Conservation (phyloP, 2,329 filamentous ascomycete genomes). For the Aspergillus sp. region DNA sequence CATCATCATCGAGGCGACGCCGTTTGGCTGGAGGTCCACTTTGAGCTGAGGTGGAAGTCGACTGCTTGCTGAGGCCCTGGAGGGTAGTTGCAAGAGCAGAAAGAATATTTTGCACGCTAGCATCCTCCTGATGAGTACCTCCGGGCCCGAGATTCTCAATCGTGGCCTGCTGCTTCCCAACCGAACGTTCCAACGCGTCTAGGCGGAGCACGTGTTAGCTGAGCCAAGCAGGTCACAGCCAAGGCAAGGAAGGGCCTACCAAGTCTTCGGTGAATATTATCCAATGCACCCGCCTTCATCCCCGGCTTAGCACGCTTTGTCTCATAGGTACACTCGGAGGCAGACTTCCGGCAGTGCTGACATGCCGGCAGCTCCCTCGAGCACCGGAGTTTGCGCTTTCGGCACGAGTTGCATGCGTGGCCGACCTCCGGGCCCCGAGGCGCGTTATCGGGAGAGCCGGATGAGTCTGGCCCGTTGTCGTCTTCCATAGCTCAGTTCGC, state of each 20-base stretch:
- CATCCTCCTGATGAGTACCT: neutral
- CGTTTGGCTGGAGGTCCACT: slow-evolving; percentile 16
- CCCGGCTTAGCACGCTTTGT: slow-evolving; percentile 42
- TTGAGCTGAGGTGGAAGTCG: neutral
- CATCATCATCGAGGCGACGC: slow-evolving; percentile 11
- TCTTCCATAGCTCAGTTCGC: neutral
- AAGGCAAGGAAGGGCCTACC: slow-evolving; percentile 21
- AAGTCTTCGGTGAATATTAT: slow-evolving; percentile 39
- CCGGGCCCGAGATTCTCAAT: neutral
- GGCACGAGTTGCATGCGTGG: slow-evolving; percentile 39
- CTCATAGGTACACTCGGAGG: slow-evolving; percentile 36
- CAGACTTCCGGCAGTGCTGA: slow-evolving; percentile 32
- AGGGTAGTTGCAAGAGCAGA: slow-evolving; percentile 6
- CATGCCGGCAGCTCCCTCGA: slow-evolving; percentile 41
- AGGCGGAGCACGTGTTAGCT: neutral
- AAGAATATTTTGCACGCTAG: neutral
- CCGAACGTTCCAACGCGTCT: slow-evolving; percentile 18
- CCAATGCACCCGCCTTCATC: slow-evolving; percentile 44
- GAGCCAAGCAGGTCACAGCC: neutral
- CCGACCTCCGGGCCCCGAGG: neutral
- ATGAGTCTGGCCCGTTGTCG: neutral
- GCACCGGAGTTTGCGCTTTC: slow-evolving; percentile 41
- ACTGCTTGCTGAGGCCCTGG: neutral
- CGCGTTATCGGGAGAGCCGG: neutral
- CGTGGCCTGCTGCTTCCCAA: slow-evolving; percentile 1